These are phyloP conservation scores for Ceratobasidium sp. DNA, from an alignment of 1,284 basidiomycete species.

Conservation along the genomic window DNA sequence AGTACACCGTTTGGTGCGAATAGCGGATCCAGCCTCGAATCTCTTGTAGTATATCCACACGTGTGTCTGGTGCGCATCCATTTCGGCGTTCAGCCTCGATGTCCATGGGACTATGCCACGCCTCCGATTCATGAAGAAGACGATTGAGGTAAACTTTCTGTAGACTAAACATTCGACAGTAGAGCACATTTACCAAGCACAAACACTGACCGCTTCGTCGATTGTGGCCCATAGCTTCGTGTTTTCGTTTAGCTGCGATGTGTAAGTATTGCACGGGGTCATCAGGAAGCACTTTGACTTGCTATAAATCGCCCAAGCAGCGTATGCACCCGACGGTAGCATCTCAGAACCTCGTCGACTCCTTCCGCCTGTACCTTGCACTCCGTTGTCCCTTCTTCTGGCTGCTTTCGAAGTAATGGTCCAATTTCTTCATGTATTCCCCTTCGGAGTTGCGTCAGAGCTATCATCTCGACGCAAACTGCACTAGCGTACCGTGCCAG, in stretches of 20 bases:
- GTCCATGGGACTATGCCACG: background rate
- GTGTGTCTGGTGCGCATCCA: background rate
- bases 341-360: background rate
- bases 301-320: background rate
- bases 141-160: background rate
- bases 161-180: too few relatives aligned
- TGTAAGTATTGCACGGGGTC: too few relatives aligned
- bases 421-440: background rate
- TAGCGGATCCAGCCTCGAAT: background rate
- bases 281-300: too few relatives aligned
- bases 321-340: background rate
- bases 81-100: background rate
- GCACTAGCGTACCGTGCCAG: background rate
- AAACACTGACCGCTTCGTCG: too few relatives aligned
- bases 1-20: background rate
- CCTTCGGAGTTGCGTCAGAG: too few relatives aligned
- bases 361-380: background rate
- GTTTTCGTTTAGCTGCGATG: background rate
- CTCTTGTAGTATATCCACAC: background rate
- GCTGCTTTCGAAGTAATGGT: background rate
- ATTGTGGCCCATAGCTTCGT: background rate
- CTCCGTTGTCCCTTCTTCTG: too few relatives aligned
- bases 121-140: background rate
- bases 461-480: too few relatives aligned
- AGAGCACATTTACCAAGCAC: too few relatives aligned